phyloP scores from a whole-genome alignment of 345 rosid genomes.

The Eucalyptus sp. region DNA sequence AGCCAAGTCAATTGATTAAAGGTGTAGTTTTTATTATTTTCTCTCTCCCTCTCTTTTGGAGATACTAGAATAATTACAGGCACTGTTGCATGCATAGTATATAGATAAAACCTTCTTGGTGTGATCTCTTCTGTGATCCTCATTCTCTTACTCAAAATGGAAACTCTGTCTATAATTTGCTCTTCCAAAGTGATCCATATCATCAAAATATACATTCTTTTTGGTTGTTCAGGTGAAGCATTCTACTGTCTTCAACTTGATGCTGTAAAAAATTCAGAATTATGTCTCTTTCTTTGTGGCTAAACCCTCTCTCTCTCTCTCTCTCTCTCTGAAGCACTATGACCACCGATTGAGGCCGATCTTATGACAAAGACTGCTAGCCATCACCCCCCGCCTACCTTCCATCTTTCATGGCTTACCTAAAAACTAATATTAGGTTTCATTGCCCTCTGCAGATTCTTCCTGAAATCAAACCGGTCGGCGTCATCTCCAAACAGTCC shows the following conservation, averaged over 20 bases:
- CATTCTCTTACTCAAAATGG: neutral
- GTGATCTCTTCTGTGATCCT: neutral
- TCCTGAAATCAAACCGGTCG: neutral
- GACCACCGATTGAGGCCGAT: neutral
- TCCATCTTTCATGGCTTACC: neutral
- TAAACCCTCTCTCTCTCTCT: neutral
- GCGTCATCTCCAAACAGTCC: neutral
- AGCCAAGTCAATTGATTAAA: neutral
- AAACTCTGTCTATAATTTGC: neutral
- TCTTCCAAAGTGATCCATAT: neutral
- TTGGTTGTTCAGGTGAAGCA: neutral
- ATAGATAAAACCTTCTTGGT: too few species aligned
- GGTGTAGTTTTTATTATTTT: too few species aligned
- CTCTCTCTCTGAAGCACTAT: neutral
- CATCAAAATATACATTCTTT: neutral
- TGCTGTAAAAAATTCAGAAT: neutral
- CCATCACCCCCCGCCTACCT: neutral
- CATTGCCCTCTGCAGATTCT: neutral
- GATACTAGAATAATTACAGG: neutral
- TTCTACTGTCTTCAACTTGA: neutral
- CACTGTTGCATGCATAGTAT: neutral
- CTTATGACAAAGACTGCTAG: neutral
- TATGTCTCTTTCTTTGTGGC: neutral
- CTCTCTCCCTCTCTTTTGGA: neutral
- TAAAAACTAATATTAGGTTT: neutral